Evolutionary conservation across 805 yeast species (phyloP).

Genomic region (Sungouiozyma intestinalis): DNA sequence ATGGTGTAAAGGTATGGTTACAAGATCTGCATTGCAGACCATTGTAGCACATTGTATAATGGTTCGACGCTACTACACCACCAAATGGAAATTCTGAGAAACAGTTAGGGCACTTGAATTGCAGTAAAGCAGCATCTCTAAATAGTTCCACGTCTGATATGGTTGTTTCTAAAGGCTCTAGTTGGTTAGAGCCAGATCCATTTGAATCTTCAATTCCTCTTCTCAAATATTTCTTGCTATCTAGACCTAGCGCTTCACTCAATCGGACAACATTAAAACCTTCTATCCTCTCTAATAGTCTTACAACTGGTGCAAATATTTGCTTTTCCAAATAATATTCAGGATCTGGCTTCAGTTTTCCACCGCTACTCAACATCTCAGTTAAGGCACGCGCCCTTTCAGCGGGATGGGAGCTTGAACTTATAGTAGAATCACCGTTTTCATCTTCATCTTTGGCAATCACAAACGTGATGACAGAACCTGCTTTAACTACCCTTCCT

Average conservation of each 20-base stretch:
- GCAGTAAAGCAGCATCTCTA: constrained; percentile 46
- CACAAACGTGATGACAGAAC: constrained; percentile 81
- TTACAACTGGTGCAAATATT: constrained; percentile 79
- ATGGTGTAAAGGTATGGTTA: constrained; percentile 36
- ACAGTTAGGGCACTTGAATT: constrained; percentile 51
- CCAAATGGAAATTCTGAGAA: constrained; percentile 52
- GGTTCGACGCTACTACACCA: constrained; percentile 58
- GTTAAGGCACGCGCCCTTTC: constrained; percentile 77
- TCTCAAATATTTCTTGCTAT: constrained; percentile 48
- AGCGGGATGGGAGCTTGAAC: constrained; percentile 31
- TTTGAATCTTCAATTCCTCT: constrained; percentile 23
- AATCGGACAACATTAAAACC: constrained; percentile 76
- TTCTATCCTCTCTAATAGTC: constrained; percentile 74
- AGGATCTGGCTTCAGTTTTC: constrained; percentile 57
- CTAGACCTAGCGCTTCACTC: constrained; percentile 70
- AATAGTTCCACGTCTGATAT: constrained; percentile 78
- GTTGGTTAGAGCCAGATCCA: constrained; percentile 29
- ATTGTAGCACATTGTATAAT: constrained; percentile 48
- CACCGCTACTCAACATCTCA: constrained; percentile 50
- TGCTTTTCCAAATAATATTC: constrained; percentile 79
- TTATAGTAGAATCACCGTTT: constrained; percentile 5
- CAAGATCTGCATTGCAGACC: constrained; percentile 70
- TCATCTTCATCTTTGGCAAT: constrained; percentile 43
- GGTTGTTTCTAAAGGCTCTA: constrained; percentile 72
- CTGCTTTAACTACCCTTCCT: constrained; percentile 82